Evolutionary conservation across 352 stramenopile species (phyloP).

Genomic region (Pythium apleroticum): DNA sequence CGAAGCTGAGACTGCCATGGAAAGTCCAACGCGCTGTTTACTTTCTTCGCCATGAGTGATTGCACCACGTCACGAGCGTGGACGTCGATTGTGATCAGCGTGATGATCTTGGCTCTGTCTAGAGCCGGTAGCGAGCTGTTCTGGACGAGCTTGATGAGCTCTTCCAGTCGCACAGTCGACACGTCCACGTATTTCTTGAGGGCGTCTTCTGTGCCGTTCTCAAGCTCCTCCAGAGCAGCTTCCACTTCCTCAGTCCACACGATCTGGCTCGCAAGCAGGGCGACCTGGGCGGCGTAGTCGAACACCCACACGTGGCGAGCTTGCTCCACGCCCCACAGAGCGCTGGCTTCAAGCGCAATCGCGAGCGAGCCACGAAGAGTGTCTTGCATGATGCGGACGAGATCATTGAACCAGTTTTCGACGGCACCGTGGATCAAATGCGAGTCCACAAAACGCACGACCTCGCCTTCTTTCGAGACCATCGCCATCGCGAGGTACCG

Average conservation of each 20-base stretch:
- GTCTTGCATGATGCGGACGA: slow-evolving; percentile 93
- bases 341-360: slow-evolving; percentile 91
- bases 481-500: slow-evolving; percentile 88
- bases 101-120: slow-evolving; percentile 94
- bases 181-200: slow-evolving; percentile 94
- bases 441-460: slow-evolving; percentile 82
- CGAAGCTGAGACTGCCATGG: slow-evolving; percentile 95
- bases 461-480: slow-evolving; percentile 95
- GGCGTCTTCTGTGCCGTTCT: slow-evolving; percentile 94
- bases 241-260: slow-evolving; percentile 93
- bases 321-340: slow-evolving; percentile 89
- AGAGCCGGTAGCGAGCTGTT: slow-evolving; percentile 54
- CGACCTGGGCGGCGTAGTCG: slow-evolving; percentile 83
- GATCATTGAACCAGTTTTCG: slow-evolving; percentile 93
- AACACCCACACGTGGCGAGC: slow-evolving; percentile 89
- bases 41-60: slow-evolving; percentile 91
- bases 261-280: slow-evolving; percentile 91
- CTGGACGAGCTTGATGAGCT: slow-evolving; percentile 94
- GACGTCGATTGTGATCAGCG: slow-evolving; percentile 97
- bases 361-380: slow-evolving; percentile 84
- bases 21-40: slow-evolving; percentile 90
- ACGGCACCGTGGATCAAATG: slow-evolving; percentile 85
- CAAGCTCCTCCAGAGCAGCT: slow-evolving; percentile 91
- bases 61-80: slow-evolving; percentile 95
- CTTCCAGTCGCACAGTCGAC: slow-evolving; percentile 89